A percentile compares a stretch with the other conserved stretches of the same genome.
Evolutionary conservation across 768 basidiomycete species (phyloP).

Genomic region (Strobilomyces dryophilus): DNA sequence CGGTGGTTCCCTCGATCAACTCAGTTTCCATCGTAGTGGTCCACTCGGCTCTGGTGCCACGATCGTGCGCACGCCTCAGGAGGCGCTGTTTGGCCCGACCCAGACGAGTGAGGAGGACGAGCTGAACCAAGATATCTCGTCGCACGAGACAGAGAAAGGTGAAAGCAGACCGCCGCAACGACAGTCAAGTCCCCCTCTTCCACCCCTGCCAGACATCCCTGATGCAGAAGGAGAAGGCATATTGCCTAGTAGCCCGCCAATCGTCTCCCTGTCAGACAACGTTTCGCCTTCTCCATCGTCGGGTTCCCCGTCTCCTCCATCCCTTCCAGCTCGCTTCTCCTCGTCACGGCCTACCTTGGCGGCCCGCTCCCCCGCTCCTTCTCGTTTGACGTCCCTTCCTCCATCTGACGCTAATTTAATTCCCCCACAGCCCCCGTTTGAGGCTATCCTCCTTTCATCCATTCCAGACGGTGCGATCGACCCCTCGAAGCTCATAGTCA

Average conservation of each 20-base stretch:
- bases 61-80: slow-evolving; percentile 75
- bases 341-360: slow-evolving; percentile 30
- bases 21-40: slow-evolving; percentile 37
- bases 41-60: slow-evolving; percentile 68
- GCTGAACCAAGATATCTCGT: slow-evolving; percentile 2
- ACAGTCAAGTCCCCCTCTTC: slow-evolving; percentile 46
- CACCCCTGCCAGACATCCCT: slow-evolving; percentile 41
- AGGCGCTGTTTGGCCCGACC: slow-evolving; percentile 50
- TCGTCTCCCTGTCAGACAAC: slow-evolving; percentile 22
- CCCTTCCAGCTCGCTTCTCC: slow-evolving; percentile 31
- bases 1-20: slow-evolving; percentile 30
- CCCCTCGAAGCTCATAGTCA: slow-evolving; percentile 60
- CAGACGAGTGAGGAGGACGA: slow-evolving; percentile 11
- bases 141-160: slow-evolving; percentile 13
- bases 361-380: slow-evolving; percentile 32
- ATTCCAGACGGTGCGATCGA: slow-evolving; percentile 47
- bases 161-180: slow-evolving; percentile 26
- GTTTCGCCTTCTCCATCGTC: slow-evolving; percentile 31
- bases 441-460: slow-evolving; percentile 60
- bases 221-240: background rate
- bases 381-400: slow-evolving; percentile 45
- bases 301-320: slow-evolving; percentile 25
- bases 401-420: slow-evolving; percentile 42
- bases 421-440: slow-evolving; percentile 56
- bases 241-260: slow-evolving; percentile 17